A percentile compares a stretch with the other conserved stretches of the same genome.
Conservation (phyloP, 2,329 filamentous ascomycete genomes). For the Tetracladium maxilliforme region DNA sequence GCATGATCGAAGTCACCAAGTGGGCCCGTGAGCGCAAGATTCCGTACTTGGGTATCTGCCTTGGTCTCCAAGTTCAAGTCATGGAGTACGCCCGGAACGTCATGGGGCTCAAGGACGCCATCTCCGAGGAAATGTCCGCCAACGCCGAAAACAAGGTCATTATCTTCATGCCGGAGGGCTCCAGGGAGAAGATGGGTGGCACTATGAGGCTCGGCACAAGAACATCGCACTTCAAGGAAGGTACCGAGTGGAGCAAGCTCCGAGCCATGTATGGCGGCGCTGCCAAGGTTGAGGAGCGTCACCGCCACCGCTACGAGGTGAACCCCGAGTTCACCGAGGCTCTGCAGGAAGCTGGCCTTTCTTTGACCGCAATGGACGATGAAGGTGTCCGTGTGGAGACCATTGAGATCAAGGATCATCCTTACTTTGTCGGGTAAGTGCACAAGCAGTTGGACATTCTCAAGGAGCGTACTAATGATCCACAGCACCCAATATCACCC, state of each 20-base stretch:
- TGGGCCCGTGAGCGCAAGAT: slow-evolving; percentile 73
- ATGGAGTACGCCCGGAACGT: too few species aligned
- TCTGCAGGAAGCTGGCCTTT: slow-evolving; percentile 54
- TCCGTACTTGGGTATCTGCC: slow-evolving; percentile 79
- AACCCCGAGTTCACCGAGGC: slow-evolving; percentile 63
- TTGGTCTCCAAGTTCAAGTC: too few species aligned
- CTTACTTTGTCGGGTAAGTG: slow-evolving; percentile 75
- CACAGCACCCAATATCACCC: slow-evolving; percentile 89
- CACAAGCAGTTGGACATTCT: too few species aligned
- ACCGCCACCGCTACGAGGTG: slow-evolving; percentile 83
- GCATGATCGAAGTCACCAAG: slow-evolving; percentile 78
- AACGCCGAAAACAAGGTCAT: slow-evolving; percentile 56
- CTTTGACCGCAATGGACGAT: slow-evolving; percentile 69
- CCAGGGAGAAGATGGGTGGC: slow-evolving; percentile 62
- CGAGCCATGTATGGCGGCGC: slow-evolving; percentile 56
- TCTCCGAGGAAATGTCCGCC: slow-evolving; percentile 38
- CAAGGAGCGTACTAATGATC: too few species aligned
- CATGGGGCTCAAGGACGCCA: slow-evolving; percentile 23
- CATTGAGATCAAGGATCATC: slow-evolving; percentile 69
- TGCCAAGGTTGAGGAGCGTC: slow-evolving; percentile 51
- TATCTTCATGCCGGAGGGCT: slow-evolving; percentile 85
- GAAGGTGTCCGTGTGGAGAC: slow-evolving; percentile 70
- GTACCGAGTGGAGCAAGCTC: slow-evolving; percentile 65
- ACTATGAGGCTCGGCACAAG: slow-evolving; percentile 77
- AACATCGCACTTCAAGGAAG: slow-evolving; percentile 59